Percentiles rank a stretch among this genome's conserved stretches.
phyloP scores from a whole-genome alignment of 768 basidiomycete genomes.

The Boletus rubescentipes region DNA sequence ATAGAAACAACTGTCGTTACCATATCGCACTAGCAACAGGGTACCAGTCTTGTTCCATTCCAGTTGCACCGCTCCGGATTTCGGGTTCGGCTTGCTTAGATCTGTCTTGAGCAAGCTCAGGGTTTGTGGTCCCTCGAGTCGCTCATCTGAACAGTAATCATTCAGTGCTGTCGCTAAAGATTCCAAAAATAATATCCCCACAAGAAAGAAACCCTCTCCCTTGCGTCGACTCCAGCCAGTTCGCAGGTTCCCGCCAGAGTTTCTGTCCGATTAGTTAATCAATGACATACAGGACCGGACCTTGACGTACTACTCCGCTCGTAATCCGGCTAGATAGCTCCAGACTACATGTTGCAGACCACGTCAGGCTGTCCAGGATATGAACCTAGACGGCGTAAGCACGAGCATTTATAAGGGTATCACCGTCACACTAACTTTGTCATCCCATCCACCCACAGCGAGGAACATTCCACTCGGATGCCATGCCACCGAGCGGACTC shows the following conservation, averaged over 20 bases:
- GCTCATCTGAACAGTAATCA: constrained; percentile 52
- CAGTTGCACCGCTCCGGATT: constrained; percentile 67
- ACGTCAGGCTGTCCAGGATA: constrained; percentile 72
- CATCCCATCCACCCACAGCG: constrained; percentile 85
- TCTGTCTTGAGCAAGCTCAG: constrained; percentile 53
- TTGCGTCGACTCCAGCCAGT: constrained; percentile 82
- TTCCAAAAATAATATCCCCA: constrained; percentile 32
- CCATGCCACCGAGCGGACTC: constrained; percentile 78
- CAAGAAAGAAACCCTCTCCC: constrained; percentile 89
- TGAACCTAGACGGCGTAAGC: constrained; percentile 51
- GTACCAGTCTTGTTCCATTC: constrained; percentile 82
- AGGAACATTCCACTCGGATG: constrained; percentile 84
- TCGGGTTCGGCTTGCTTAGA: constrained; percentile 60
- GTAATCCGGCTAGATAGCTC: constrained; percentile 62
- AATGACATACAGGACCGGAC: not conserved
- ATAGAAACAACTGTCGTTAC: constrained; percentile 36
- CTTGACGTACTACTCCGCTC: constrained; percentile 49
- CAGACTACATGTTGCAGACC: constrained; percentile 65
- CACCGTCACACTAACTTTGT: constrained; percentile 53
- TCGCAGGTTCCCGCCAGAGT: constrained; percentile 82
- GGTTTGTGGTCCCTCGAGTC: constrained; percentile 54
- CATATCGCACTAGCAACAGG: constrained; percentile 71
- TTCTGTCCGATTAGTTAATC: constrained; percentile 43
- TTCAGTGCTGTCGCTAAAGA: not conserved
- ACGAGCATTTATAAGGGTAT: not conserved